Evolutionary conservation across 73 alveolate species (phyloP).

Genomic region (Symbiodinium pilosum): DNA sequence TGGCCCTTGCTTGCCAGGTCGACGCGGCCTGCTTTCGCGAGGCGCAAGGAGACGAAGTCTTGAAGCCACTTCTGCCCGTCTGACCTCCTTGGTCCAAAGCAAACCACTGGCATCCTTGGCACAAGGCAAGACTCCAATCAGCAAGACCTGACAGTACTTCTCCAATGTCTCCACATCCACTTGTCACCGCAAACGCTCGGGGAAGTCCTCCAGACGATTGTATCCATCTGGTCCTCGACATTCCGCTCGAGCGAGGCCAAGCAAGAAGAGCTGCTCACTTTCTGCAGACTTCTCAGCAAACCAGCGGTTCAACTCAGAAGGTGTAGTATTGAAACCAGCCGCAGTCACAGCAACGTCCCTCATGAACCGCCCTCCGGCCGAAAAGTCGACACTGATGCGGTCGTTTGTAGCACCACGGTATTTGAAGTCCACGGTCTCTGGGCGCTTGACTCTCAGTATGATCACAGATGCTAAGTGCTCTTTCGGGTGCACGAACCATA

Average conservation of each 20-base stretch:
- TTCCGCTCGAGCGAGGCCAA: conserved; percentile 64
- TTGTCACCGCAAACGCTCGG: conserved; percentile 39
- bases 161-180: conserved; percentile 24
- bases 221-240: conserved; percentile 28
- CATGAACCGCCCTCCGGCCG: not conserved
- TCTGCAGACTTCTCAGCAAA: not conserved
- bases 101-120: not conserved
- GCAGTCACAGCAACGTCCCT: conserved; percentile 76
- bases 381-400: conserved; percentile 51
- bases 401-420: conserved; percentile 16
- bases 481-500: conserved; percentile 43
- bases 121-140: conserved; percentile 68
- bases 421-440: conserved; percentile 14
- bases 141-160: conserved; percentile 49
- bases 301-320: conserved; percentile 31
- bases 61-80: too few species aligned
- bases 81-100: too few species aligned
- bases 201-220: conserved; percentile 48
- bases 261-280: conserved; percentile 23
- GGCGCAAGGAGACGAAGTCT: too few species aligned
- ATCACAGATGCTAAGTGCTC: conserved; percentile 5
- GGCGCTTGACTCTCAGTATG: conserved; percentile 16
- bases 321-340: conserved; percentile 25
- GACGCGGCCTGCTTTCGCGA: too few species aligned
- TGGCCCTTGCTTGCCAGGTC: too few species aligned